Evolutionary conservation across 2,329 filamentous ascomycete species (phyloP), one percentile per base, ranked within the genome.

Genomic region (Colletotrichum sp.): DNA sequence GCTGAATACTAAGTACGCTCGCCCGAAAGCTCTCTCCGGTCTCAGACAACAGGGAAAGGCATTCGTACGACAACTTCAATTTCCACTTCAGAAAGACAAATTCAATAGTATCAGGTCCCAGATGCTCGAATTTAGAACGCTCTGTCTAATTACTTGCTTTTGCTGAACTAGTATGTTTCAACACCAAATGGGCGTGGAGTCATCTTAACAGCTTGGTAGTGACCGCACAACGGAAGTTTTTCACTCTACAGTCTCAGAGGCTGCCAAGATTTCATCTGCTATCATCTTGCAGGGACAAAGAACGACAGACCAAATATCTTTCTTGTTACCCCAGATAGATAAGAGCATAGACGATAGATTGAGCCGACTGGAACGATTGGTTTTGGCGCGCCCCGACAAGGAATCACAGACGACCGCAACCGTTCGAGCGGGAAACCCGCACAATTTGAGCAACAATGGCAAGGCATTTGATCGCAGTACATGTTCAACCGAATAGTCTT

Each of bases 161-260:
- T 67, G 16, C 19, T 67, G 11, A 67, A 67, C 22, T 28, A 32
- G 64, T 67, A 13, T 3, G 64, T n/a, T 12, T 8, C 27, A 5
- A 19, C 1, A 22, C 4, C 0, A 3, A 15, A 27, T 4, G 25
- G 9, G 9, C 1, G 5, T 36, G 11, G 55, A 5, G 11, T 5
- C 1, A 13, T 27, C 6, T 25, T 63, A 5, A 63, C 16, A 13
- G 3, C 5, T 63, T 6, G 5, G 1, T 2, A 63, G 60, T 27
- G 60, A 63, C 6, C 30, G 32, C 0, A 63, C 60, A 0, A 64
- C 6, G 0, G 28, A 64, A 22, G n/a, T 39, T 3, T n/a, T 34
- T 25, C 9, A 64, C 5, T 27, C 60, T 3, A 64, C 30, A 0
- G 4, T 64, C 16, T 64, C 60, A 1, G 60, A 64, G 11, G 32